These are phyloP conservation scores for Fusarium xyrophilum DNA, from an alignment of 2,329 filamentous ascomycete species.

Conservation along the genomic window DNA sequence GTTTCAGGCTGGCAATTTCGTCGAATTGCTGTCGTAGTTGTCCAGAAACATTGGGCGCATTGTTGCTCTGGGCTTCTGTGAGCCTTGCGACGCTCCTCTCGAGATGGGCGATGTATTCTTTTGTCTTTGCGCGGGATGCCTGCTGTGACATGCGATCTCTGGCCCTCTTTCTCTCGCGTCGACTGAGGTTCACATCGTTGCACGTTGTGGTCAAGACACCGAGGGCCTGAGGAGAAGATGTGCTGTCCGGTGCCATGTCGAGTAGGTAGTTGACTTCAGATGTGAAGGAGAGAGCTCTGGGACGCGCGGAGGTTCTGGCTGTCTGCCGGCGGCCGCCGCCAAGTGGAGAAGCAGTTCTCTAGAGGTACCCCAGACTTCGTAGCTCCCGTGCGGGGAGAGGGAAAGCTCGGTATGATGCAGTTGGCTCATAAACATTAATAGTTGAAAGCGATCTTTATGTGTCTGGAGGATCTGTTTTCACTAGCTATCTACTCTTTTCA, in stretches of 20 bases:
- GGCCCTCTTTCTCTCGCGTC: background rate
- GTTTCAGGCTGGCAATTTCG: background rate
- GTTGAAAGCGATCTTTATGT: too few relatives aligned
- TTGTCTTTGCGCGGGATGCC: background rate
- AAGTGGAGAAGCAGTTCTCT: background rate
- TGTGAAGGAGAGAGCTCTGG: background rate
- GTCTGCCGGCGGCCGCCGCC: background rate
- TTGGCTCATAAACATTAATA: too few relatives aligned
- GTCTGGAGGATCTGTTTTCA: too few relatives aligned
- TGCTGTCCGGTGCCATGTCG: background rate
- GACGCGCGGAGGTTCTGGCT: accelerated
- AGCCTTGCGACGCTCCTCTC: background rate
- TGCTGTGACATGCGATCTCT: background rate
- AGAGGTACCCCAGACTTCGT: background rate
- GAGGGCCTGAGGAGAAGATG: accelerated
- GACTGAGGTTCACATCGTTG: accelerated
- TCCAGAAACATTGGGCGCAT: background rate
- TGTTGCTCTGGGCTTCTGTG: accelerated
- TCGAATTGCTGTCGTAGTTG: background rate
- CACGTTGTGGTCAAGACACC: background rate
- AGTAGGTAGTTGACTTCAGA: too few relatives aligned
- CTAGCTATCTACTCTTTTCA: too few relatives aligned
- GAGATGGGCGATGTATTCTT: background rate
- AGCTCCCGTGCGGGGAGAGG: background rate
- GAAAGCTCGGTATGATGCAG: too few relatives aligned